Evolutionary conservation across 345 rosid genomes (phyloP).

Genomic region (Gossypium raimondii): DNA sequence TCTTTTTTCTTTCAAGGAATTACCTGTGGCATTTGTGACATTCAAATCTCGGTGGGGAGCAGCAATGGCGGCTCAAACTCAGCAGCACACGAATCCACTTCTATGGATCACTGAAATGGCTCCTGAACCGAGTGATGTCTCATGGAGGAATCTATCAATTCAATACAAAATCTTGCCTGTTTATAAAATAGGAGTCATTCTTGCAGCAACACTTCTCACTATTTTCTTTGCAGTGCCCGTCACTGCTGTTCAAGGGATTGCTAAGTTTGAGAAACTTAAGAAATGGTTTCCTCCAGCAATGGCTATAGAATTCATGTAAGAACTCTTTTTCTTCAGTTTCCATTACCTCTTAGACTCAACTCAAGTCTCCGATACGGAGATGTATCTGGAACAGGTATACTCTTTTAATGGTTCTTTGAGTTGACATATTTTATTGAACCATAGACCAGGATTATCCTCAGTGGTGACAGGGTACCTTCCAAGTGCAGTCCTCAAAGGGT

Average conservation of each 20-base stretch:
- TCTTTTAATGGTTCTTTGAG: neutral
- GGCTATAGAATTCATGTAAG: constrained; percentile 74
- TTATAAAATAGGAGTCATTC: constrained; percentile 57
- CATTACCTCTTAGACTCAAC: neutral
- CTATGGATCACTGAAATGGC: constrained; percentile 72
- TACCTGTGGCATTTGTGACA: constrained; percentile 77
- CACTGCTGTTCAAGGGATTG: constrained; percentile 94
- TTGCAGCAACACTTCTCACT: constrained; percentile 72
- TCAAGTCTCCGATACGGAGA: neutral
- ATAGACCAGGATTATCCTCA: constrained; percentile 89
- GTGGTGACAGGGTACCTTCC: constrained; percentile 88
- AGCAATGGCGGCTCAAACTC: constrained; percentile 71
- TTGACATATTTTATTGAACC: constrained; percentile 21
- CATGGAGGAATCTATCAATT: constrained; percentile 67
- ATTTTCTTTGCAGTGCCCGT: constrained; percentile 87
- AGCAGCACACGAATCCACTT: constrained; percentile 77
- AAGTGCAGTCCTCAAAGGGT: constrained; percentile 81
- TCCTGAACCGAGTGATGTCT: constrained; percentile 82
- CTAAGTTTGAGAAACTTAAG: constrained; percentile 74
- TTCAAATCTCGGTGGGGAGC: constrained; percentile 76
- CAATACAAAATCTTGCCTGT: constrained; percentile 48
- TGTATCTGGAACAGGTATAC: neutral
- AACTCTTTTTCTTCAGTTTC: neutral
- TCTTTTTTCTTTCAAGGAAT: constrained; percentile 43
- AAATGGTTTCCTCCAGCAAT: constrained; percentile 87